These are phyloP conservation scores for Globisporangium paroecandrum DNA, from an alignment of 352 stramenopile genomes.

Conservation along the genomic window DNA sequence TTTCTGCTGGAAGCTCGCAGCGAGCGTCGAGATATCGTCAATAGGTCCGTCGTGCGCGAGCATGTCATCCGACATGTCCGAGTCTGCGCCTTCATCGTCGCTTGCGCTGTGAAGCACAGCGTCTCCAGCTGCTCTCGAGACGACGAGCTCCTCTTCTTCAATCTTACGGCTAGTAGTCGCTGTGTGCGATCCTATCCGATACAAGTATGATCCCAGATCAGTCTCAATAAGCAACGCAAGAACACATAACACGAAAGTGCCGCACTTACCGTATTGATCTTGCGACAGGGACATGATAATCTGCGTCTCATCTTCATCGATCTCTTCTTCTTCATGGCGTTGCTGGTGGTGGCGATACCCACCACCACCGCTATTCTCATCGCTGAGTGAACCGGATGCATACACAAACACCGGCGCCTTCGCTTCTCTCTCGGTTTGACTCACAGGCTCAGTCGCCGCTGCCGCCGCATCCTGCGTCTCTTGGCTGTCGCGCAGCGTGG, in stretches of 20 bases:
- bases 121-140: constrained; percentile 15
- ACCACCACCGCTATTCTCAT: constrained; percentile 12
- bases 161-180: constrained; percentile 24
- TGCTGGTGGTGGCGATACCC: constrained; percentile 16
- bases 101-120: constrained; percentile 4
- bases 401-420: constrained; percentile 43
- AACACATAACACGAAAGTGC: not conserved
- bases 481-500: constrained; percentile 48
- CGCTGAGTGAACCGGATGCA: constrained; percentile 22
- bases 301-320: constrained; percentile 82
- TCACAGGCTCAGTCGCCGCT: constrained; percentile 21
- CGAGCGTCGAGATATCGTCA: constrained; percentile 44
- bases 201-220: not conserved
- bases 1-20: constrained; percentile 40
- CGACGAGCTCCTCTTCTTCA: constrained; percentile 44
- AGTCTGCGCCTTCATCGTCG: constrained; percentile 39
- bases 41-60: constrained; percentile 55
- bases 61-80: constrained; percentile 71
- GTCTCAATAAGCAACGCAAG: not conserved
- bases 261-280: constrained; percentile 35
- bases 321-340: constrained; percentile 25
- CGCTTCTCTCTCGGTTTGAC: constrained; percentile 12
- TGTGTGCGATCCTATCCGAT: constrained; percentile 6
- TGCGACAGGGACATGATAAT: constrained; percentile 75
- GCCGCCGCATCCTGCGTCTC: constrained; percentile 25